phyloP scores from a whole-genome alignment of 257 asterid species.

The Penstemon newberryi region DNA sequence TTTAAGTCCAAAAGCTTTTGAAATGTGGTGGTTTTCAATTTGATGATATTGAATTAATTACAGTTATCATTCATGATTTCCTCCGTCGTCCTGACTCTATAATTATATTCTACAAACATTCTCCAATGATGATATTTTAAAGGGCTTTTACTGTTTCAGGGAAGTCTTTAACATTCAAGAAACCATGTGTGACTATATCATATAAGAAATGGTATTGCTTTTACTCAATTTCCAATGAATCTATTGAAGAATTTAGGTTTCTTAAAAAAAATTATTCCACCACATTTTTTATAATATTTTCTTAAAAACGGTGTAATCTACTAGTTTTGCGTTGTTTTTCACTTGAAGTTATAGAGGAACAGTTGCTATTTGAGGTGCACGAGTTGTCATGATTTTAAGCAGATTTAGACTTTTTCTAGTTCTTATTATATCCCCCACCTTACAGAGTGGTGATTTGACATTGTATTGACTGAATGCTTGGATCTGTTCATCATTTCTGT shows the following conservation, averaged over 20 bases:
- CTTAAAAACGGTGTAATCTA: not conserved
- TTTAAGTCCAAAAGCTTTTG: conserved; percentile 5
- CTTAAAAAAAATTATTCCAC: not conserved
- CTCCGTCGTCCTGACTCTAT: too few species aligned
- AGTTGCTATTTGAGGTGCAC: not conserved
- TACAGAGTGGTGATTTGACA: not conserved
- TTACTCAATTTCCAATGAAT: not conserved
- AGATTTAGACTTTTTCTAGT: not conserved
- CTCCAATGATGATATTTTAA: too few species aligned
- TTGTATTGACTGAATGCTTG: not conserved
- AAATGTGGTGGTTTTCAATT: not conserved
- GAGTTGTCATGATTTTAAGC: conserved; percentile 1
- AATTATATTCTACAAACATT: too few species aligned
- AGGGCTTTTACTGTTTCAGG: not conserved
- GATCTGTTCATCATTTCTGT: not conserved
- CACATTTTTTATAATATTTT: not conserved
- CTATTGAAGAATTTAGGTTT: not conserved
- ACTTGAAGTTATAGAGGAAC: not conserved
- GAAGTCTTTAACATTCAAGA: not conserved
- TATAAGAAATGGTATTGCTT: not conserved
- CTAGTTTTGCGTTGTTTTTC: not conserved
- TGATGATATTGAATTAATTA: too few species aligned
- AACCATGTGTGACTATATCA: not conserved
- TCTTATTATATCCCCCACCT: not conserved
- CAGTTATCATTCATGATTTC: too few species aligned